These are phyloP conservation scores for Rhipidocladum racemiflorum DNA, from an alignment of 176 grass and related monocot genomes.

Conservation along the genomic window DNA sequence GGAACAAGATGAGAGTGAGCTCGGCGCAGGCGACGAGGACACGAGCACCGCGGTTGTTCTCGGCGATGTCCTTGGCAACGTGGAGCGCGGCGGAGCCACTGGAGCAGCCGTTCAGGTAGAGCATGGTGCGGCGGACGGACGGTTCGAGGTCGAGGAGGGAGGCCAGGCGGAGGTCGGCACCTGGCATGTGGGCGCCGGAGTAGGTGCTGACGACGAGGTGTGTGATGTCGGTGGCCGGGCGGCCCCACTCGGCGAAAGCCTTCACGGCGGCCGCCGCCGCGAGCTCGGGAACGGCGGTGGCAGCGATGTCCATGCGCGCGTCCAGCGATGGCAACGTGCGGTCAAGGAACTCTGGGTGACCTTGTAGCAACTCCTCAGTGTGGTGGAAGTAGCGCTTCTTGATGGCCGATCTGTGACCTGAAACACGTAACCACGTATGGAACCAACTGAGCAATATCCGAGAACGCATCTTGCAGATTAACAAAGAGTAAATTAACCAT, in stretches of 20 bases:
- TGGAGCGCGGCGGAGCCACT: slow-evolving; percentile 26
- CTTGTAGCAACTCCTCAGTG: slow-evolving; percentile 6
- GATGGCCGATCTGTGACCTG: slow-evolving; percentile 34
- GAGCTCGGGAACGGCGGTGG: slow-evolving; percentile 37
- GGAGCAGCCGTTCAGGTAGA: slow-evolving; percentile 28
- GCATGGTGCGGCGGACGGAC: slow-evolving; percentile 20
- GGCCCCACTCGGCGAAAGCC: slow-evolving; percentile 55
- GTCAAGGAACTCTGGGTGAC: slow-evolving; percentile 15
- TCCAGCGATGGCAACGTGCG: slow-evolving; percentile 37
- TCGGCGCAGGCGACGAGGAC: slow-evolving; percentile 37
- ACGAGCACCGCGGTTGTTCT: slow-evolving; percentile 49
- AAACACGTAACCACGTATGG: neutral
- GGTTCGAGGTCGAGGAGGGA: slow-evolving; percentile 38
- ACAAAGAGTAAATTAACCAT: too few species aligned
- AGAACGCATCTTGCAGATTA: neutral
- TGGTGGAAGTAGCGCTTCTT: slow-evolving; percentile 37
- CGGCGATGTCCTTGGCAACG: slow-evolving; percentile 51
- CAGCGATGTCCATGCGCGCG: slow-evolving; percentile 23
- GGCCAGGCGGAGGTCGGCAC: slow-evolving; percentile 34
- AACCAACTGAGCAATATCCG: too few species aligned
- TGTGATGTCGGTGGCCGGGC: slow-evolving; percentile 41
- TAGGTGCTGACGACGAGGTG: slow-evolving; percentile 45
- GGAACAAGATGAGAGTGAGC: slow-evolving; percentile 34
- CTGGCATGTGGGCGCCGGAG: slow-evolving; percentile 34
- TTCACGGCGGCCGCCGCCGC: slow-evolving; percentile 15